phyloP scores from a whole-genome alignment of 1,139 yeast species.

The Saccharomyces hybrid region DNA sequence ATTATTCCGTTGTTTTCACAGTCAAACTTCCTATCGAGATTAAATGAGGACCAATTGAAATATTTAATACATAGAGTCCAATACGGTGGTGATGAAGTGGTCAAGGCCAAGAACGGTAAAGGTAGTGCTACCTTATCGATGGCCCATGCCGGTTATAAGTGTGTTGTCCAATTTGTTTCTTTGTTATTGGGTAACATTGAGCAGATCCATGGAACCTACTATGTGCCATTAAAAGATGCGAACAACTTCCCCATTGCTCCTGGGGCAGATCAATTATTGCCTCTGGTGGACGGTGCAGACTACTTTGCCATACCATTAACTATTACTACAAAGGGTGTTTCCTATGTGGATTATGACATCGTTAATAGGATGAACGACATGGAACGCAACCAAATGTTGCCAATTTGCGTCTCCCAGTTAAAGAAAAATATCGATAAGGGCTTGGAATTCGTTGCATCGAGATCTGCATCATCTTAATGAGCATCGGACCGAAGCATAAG shows the following conservation, averaged over 20 bases:
- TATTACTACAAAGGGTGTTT: constrained; percentile 50
- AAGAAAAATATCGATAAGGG: constrained; percentile 18
- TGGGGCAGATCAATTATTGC: constrained; percentile 20
- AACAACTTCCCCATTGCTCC: constrained; percentile 35
- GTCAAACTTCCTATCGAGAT: constrained; percentile 8
- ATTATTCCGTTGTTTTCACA: constrained; percentile 58
- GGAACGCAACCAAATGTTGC: constrained; percentile 36
- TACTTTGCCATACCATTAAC: constrained; percentile 63
- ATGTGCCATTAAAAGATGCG: constrained; percentile 18
- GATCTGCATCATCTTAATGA: not conserved
- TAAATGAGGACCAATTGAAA: constrained; percentile 36
- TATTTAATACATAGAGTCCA: constrained; percentile 80
- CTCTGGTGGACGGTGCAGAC: constrained; percentile 37
- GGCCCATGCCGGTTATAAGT: constrained; percentile 93
- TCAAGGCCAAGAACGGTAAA: constrained; percentile 87
- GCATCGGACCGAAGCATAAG: not conserved
- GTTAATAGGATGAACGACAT: constrained; percentile 47
- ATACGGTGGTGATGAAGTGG: constrained; percentile 97
- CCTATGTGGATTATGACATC: constrained; percentile 42
- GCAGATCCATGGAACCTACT: constrained; percentile 20
- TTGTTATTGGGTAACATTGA: constrained; percentile 35
- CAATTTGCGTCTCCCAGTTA: constrained; percentile 22
- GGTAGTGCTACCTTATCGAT: constrained; percentile 94
- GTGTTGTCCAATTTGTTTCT: constrained; percentile 55
- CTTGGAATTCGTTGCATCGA: constrained; percentile 6